These are phyloP conservation scores for Monosporascus sp. DNA, from an alignment of 2,329 filamentous ascomycete genomes.

Conservation along the genomic window DNA sequence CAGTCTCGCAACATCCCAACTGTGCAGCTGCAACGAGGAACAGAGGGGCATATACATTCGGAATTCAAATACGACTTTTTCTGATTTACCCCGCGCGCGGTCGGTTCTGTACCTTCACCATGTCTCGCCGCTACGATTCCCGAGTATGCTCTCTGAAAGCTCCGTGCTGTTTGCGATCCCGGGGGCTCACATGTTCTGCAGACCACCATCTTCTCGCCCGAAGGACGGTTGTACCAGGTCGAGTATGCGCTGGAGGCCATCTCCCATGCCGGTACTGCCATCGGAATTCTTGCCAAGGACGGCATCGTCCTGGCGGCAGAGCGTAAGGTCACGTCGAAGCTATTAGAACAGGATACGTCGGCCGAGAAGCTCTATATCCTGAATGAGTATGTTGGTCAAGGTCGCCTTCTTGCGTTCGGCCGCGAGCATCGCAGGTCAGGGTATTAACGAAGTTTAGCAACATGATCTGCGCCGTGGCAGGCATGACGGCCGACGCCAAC, in stretches of 20 bases:
- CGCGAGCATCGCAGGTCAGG: neutral
- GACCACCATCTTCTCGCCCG: constrained; percentile 99
- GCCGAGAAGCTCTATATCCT: constrained; percentile 99
- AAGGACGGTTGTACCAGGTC: constrained; percentile 97
- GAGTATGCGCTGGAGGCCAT: constrained; percentile 99
- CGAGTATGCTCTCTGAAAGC: constrained; percentile 57
- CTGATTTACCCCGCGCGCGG: constrained; percentile 1
- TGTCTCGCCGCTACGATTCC: constrained; percentile 98
- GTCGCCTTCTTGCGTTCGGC: neutral
- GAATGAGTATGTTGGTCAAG: constrained; percentile 68
- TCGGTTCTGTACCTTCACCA: constrained; percentile 38
- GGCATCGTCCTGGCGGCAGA: constrained; percentile 97
- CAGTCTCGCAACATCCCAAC: too few relatives aligned
- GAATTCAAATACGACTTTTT: too few relatives aligned
- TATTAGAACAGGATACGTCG: constrained; percentile 97
- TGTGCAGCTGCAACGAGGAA: too few relatives aligned
- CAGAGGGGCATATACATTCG: too few relatives aligned
- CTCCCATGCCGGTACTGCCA: constrained; percentile 93
- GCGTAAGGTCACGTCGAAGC: constrained; percentile 98
- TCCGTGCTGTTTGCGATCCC: constrained; percentile 12
- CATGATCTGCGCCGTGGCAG: constrained; percentile 99
- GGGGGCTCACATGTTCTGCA: constrained; percentile 33
- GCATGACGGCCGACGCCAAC: constrained; percentile 99
- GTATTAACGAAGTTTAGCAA: constrained; percentile 56
- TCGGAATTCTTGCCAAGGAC: constrained; percentile 95